Evolutionary conservation across 2,329 filamentous ascomycete species (phyloP).

Genomic region (Fusarium devonianum): DNA sequence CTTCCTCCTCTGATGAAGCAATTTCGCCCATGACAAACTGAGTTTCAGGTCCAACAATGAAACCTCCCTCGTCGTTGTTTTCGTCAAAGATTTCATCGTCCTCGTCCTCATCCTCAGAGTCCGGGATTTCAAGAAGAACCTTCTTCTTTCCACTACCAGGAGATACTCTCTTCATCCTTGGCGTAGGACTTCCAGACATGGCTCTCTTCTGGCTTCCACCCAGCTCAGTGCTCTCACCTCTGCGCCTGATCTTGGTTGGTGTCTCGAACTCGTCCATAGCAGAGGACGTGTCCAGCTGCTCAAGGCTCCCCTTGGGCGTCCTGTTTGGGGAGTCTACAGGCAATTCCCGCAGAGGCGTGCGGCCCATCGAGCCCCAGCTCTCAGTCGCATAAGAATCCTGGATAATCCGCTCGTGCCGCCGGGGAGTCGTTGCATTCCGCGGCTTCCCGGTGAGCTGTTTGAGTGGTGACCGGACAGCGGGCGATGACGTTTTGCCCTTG

Average conservation of each 20-base stretch:
- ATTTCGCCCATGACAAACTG: conserved; percentile 47
- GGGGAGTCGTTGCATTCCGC: conserved; percentile 28
- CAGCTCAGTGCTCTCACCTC: conserved; percentile 32
- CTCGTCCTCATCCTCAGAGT: conserved; percentile 59
- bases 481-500: conserved; percentile 45
- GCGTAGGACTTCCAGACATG: conserved; percentile 26
- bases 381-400: conserved; percentile 55
- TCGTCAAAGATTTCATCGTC: conserved; percentile 41
- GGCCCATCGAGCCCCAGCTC: conserved; percentile 41
- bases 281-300: conserved; percentile 34
- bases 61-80: conserved; percentile 23
- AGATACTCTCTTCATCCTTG: conserved; percentile 32
- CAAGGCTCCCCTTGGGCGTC: conserved; percentile 17
- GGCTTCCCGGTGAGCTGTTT: conserved; percentile 35
- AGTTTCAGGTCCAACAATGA: conserved; percentile 45
- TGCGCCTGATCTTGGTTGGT: conserved; percentile 32
- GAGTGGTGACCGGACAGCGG: conserved; percentile 31
- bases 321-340: conserved; percentile 22
- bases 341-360: conserved; percentile 33
- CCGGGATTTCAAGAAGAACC: conserved; percentile 53
- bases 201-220: conserved; percentile 21
- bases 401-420: conserved; percentile 47
- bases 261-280: conserved; percentile 35
- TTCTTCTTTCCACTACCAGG: conserved; percentile 28
- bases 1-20: conserved; percentile 39